phyloP scores from a whole-genome alignment of 495 filamentous ascomycete genomes.

The Aspergillus ellipticus region DNA sequence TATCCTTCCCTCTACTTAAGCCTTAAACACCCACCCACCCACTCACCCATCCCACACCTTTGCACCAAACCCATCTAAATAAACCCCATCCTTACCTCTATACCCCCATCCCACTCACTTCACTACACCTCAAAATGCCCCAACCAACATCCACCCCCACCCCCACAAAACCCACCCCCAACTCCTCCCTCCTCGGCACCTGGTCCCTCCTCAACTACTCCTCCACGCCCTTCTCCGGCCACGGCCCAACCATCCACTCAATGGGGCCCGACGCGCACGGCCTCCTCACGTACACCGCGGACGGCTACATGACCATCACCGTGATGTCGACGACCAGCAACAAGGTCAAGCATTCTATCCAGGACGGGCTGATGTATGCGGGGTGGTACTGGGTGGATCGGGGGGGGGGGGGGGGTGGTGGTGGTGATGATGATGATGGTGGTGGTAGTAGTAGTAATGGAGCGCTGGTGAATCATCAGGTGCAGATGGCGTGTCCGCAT shows the following conservation, averaged over 20 bases:
- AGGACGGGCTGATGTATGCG: neutral
- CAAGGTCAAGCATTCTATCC: neutral
- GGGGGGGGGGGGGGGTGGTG: neutral
- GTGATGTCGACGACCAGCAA: neutral
- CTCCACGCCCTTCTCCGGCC: neutral
- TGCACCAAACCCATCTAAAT: no score
- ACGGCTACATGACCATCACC: neutral
- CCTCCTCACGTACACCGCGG: neutral
- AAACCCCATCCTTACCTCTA: no score
- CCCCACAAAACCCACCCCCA: neutral
- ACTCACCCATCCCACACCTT: neutral
- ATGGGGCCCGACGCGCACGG: neutral
- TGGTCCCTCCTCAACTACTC: neutral
- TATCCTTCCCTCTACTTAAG: no score
- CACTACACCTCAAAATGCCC: no score
- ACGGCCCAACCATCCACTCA: neutral
- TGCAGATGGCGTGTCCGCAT: neutral
- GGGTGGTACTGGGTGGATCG: neutral
- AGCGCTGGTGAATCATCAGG: neutral
- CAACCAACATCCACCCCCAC: no score
- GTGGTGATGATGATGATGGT: no score
- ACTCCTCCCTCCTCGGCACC: neutral
- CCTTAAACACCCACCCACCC: no score
- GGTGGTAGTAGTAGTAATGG: no score
- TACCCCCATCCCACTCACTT: no score